Evolutionary conservation across 495 filamentous ascomycete species (phyloP), one percentile per base, ranked within the genome.

Genomic region (Aspergillus cristatus): DNA sequence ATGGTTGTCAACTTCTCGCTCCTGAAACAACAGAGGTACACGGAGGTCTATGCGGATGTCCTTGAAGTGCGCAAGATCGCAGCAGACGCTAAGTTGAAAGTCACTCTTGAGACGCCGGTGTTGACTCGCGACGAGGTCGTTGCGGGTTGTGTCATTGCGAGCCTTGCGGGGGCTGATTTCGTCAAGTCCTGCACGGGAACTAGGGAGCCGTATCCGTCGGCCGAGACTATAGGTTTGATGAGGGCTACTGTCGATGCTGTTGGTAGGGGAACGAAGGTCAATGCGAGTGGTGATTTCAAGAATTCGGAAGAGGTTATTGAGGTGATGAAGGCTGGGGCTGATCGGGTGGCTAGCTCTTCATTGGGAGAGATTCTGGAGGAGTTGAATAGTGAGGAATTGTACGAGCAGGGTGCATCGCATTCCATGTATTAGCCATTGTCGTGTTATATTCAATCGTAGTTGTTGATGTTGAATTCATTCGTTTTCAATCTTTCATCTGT

Each of bases 141-240:
- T 32, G 75, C 76, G 8, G 78, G 68, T 8, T 72, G 70, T 18
- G 57, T 69, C n/a, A 65, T 82, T 29, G 63, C 67, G 1, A 70
- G 72, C 14, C 63, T 72, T 35, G 79, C 81, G 17, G 71, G 68
- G 5, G 80, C 73, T 25, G 71, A 78, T 43, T 84, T 71, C 38
- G 71, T 85, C 32, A 84, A 85, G 59, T 84, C 81, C 8, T 79
- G 75, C 34, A 83, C 81, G 3, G 81, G 81, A 2, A 82, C 82
- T 55, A 65, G 67, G 41, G 81, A 79, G 3, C 60, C 60, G 12
- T 77, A 76, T 7, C 80, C 81, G 17, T 68, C 54, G 20, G 50
- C 63, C 4, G 65, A 72, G 31, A 55, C 76, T 51, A 76, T 85
- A 15, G 51, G 55, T 18, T 48, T 78, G 14, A 84, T 85, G 80